Conservation (phyloP, 2,329 filamentous ascomycete species). For the Chaetothyriales sp. region DNA sequence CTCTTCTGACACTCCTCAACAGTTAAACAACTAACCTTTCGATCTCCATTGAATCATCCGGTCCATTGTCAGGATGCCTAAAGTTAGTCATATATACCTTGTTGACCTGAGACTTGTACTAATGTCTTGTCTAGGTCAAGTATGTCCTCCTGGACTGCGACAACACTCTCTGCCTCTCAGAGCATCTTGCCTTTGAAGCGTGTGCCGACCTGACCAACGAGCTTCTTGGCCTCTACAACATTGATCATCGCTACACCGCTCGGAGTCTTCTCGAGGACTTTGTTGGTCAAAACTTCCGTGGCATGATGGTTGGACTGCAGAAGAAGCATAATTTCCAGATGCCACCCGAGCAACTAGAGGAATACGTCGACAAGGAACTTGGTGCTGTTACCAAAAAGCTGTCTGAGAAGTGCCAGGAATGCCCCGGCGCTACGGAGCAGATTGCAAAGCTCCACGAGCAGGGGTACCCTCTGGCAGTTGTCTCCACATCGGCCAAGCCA, state of each 20-base stretch:
- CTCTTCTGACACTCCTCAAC: neutral
- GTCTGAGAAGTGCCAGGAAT: constrained; percentile 50
- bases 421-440: constrained; percentile 52
- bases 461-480: constrained; percentile 61
- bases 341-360: constrained; percentile 52
- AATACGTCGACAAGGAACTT: constrained; percentile 64
- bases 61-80: neutral
- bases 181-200: constrained; percentile 81
- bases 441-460: constrained; percentile 49
- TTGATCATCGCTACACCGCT: constrained; percentile 60
- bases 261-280: constrained; percentile 70
- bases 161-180: constrained; percentile 88
- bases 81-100: neutral
- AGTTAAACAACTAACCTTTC: neutral
- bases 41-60: neutral
- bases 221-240: constrained; percentile 54
- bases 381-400: constrained; percentile 75
- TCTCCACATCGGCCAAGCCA: constrained; percentile 65
- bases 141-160: constrained; percentile 60
- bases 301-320: constrained; percentile 56
- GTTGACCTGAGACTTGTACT: neutral
- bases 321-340: constrained; percentile 63
- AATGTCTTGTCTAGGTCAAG: constrained; percentile 38
- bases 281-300: constrained; percentile 89
- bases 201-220: constrained; percentile 84